Evolutionary conservation across 345 rosid genomes (phyloP), one percentile per base, ranked within the genome.

Genomic region (Brassica carinata): DNA sequence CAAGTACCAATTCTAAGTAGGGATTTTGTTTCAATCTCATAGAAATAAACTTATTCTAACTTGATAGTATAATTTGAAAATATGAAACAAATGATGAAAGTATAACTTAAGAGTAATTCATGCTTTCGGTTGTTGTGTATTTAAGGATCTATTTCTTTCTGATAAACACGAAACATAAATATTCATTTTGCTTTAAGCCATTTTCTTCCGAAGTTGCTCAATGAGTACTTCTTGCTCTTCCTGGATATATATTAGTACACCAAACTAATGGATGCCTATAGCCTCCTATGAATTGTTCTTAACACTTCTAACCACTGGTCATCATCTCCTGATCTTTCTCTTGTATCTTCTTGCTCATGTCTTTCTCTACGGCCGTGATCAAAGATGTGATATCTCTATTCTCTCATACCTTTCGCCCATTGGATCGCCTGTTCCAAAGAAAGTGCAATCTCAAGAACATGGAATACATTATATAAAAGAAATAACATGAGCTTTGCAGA

Each of bases 301-400:
- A 43, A 40, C 48, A 40, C 13, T 40, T 40, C 13, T 9, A 43
- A 9, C 51, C 13, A 43, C 14, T 43, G 9, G 45, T 38, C 45
- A 38, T 38, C 45, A 2, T 82, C 84, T 93, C 94, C 13, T 85
- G 36, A 67, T 93, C 96, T 74, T 89, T 93, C 73, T 91, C 94
- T 51, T 17, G 81, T 6, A 93, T 83, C 85, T 90, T 93, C 85
- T 89, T 89, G 78, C 76, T 65, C 14, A 88, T 82, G 34, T 86
- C 88, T 76, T 87, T 93, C 85, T 93, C 96, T 5, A 91, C 74
- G 30, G 91, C 76, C 33, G 91, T 55, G 62, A 93, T 85, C 72
- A 93, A 87, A 4, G 90, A 85, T 33, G 84, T 81, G 51, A 82
- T 69, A 73, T 76, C 93, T 89, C 79, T 88, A 90, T 77, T 93